Conservation (phyloP, 2,329 filamentous ascomycete species). For the Magnaporthales sp. region DNA sequence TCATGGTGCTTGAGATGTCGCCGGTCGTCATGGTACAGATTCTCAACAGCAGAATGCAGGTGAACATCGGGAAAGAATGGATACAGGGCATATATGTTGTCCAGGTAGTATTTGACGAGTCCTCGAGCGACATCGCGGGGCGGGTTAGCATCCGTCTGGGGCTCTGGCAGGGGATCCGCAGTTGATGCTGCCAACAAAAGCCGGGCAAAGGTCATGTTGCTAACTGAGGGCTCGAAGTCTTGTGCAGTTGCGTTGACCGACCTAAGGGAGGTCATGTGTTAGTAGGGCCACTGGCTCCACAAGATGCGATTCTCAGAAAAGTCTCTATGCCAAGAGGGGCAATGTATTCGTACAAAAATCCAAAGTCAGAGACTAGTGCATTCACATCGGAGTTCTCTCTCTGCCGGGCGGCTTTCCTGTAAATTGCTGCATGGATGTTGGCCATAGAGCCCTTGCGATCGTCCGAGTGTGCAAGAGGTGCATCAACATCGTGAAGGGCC, state of each 20-base stretch:
- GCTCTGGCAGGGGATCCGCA: conserved; percentile 57
- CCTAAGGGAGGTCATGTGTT: conserved; percentile 31
- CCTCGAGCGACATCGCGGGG: conserved; percentile 57
- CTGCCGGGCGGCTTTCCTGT: conserved; percentile 54
- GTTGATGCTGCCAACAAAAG: conserved; percentile 77
- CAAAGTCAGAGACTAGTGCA: conserved; percentile 87
- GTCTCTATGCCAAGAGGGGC: background rate
- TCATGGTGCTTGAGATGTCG: conserved; percentile 60
- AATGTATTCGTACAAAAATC: conserved; percentile 58
- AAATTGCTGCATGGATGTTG: conserved; percentile 52
- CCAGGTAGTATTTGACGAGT: conserved; percentile 76
- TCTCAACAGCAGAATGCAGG: conserved; percentile 71
- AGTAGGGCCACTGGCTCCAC: background rate
- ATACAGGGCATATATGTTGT: conserved; percentile 70
- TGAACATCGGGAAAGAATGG: conserved; percentile 76
- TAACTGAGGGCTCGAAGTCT: conserved; percentile 84
- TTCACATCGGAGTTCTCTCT: conserved; percentile 82
- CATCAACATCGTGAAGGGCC: conserved; percentile 53
- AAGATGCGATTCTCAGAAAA: background rate
- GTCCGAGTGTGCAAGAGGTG: conserved; percentile 26
- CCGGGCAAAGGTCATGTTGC: conserved; percentile 86
- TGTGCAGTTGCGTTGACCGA: conserved; percentile 90
- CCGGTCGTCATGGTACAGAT: conserved; percentile 58
- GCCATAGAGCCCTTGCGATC: conserved; percentile 58
- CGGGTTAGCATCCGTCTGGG: conserved; percentile 54